Percentiles rank a stretch among this genome's conserved stretches.
phyloP scores from a whole-genome alignment of 2,329 filamentous ascomycete genomes.

The Talaromyces sp. region DNA sequence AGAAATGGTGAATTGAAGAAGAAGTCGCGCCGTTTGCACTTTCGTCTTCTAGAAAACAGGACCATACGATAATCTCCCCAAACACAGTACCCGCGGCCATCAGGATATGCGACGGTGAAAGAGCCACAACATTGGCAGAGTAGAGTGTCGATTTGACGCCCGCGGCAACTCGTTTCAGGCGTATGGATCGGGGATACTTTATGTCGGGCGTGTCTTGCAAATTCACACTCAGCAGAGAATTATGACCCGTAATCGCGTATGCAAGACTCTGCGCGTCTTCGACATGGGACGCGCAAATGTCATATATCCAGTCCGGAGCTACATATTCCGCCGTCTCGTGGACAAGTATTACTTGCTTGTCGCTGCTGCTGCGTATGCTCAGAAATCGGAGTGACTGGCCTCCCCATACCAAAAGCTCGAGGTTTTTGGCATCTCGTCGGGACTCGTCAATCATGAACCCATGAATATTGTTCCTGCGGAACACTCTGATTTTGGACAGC shows the following conservation, averaged over 20 bases:
- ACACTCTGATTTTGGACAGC: constrained; percentile 24
- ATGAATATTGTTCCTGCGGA: constrained; percentile 35
- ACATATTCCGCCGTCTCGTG: constrained; percentile 37
- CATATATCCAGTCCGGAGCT: constrained; percentile 73
- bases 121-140: constrained; percentile 68
- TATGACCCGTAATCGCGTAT: constrained; percentile 77
- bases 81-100: constrained; percentile 89
- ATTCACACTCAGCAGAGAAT: constrained; percentile 61
- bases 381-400: constrained; percentile 51
- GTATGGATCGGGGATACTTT: constrained; percentile 20
- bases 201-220: constrained; percentile 13
- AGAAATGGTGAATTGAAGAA: constrained; percentile 49
- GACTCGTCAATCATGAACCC: constrained; percentile 28
- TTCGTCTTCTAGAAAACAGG: constrained; percentile 45
- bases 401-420: constrained; percentile 61
- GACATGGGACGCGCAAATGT: constrained; percentile 46
- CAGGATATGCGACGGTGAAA: constrained; percentile 56
- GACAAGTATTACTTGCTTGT: constrained; percentile 23
- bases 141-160: constrained; percentile 76
- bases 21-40: constrained; percentile 20
- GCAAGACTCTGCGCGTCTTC: constrained; percentile 33
- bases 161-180: constrained; percentile 40
- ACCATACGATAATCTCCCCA: constrained; percentile 90
- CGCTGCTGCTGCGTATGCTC: constrained; percentile 20
- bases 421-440: constrained; percentile 13